Evolutionary conservation across 2,329 filamentous ascomycete species (phyloP), one percentile per base, ranked within the genome.

Genomic region (Echinosphaeria canescens): DNA sequence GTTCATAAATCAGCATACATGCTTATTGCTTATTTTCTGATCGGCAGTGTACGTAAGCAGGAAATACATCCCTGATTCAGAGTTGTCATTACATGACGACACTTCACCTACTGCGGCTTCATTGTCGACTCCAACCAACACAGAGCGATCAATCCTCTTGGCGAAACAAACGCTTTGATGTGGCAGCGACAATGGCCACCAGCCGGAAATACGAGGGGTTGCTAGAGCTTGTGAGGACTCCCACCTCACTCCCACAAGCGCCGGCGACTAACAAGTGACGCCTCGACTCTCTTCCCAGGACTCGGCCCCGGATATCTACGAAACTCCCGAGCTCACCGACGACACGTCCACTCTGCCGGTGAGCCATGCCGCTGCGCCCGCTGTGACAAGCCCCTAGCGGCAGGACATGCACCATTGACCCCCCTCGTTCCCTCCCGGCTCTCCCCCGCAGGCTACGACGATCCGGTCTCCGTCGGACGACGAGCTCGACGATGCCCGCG

Each of bases 261-360:
- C 28, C 12, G 13, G 12, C 24, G 18, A 22, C 26, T 30, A 31
- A 34, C 31, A 29, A n/a, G 16, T 27, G 17, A 19, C 17, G 10
- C 6, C 10, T 10, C 27, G 31, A 27, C 17, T 18, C 22, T 38
- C 13, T 14, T 16, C 16, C 28, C 37, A 90, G 78, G 84, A 93
- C 51, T 76, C 75, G 29, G 82, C 84, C 15, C 84, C 84, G 36
- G 88, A 95, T 43, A 80, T 92, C 41, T 95, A 93, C 57, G 85
- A 95, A 51, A 95, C 88, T 11, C 84, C 85, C 36, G 84, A 91
- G 29, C 57, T 93, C 36, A 85, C 76, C 30, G 81, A 92, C 43
- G 84, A 91, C 48, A 76, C 70, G 34, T 91, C 82, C 13, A 92
- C 82, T 25, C 55, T 82, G 30, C 78, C 73, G 29, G 79, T 85